phyloP scores from a whole-genome alignment of 1,284 basidiomycete genomes.

The Cronartium quercuum region DNA sequence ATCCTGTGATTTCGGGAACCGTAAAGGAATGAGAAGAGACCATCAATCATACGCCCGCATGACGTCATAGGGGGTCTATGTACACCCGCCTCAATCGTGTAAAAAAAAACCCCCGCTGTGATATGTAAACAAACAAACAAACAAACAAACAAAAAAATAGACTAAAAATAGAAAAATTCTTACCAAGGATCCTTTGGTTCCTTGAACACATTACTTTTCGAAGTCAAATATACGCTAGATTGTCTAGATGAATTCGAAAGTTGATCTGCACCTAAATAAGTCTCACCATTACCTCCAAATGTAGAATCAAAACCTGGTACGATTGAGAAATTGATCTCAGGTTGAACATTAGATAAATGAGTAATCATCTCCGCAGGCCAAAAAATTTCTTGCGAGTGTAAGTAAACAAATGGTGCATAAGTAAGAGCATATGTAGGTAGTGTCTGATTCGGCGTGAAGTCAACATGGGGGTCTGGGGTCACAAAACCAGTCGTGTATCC shows the following conservation, averaged over 20 bases:
- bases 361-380: conserved; percentile 7
- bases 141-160: not conserved
- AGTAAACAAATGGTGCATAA: conserved; percentile 19
- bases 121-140: too few species aligned
- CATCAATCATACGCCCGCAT: too few species aligned
- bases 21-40: not conserved
- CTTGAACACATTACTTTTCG: conserved; percentile 4
- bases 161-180: too few species aligned
- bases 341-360: conserved; percentile 4
- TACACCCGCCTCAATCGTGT: too few species aligned
- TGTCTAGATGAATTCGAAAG: not conserved
- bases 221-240: conserved; percentile 12
- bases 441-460: conserved; percentile 10
- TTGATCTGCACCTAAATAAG: not conserved
- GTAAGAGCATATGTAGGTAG: conserved; percentile 19
- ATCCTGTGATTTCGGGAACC: not conserved
- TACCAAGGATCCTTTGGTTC: conserved; percentile 1
- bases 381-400: conserved; percentile 27
- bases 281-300: not conserved
- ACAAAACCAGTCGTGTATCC: too few species aligned
- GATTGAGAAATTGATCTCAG: conserved; percentile 6
- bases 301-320: not conserved
- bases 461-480: not conserved
- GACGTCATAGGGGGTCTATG: too few species aligned
- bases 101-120: too few species aligned